Evolutionary conservation across 2,329 filamentous ascomycete species (phyloP).

Genomic region (Claviceps sp.): DNA sequence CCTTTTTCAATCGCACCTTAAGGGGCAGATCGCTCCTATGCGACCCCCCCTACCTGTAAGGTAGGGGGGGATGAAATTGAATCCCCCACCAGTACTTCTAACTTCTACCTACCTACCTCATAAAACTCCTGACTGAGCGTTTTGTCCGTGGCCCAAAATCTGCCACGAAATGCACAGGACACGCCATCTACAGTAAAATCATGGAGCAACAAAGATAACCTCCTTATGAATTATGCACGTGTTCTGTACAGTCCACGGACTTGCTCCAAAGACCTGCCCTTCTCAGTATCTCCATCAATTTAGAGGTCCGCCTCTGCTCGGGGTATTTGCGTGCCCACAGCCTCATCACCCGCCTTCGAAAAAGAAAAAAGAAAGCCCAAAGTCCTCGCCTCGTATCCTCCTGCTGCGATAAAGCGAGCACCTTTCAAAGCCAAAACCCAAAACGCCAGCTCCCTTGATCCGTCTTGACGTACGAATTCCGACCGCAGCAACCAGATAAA

Average conservation of each 20-base stretch:
- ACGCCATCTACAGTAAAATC: too few relatives aligned
- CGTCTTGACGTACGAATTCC: background rate
- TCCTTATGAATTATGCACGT: background rate
- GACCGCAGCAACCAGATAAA: background rate
- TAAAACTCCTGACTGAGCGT: background rate
- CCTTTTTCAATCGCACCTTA: too few relatives aligned
- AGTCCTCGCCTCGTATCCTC: too few relatives aligned
- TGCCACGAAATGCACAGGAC: too few relatives aligned
- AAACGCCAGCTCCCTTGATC: background rate
- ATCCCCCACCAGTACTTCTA: too few relatives aligned
- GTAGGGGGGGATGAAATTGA: too few relatives aligned
- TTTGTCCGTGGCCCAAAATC: too few relatives aligned
- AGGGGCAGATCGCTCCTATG: too few relatives aligned
- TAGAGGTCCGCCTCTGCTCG: background rate
- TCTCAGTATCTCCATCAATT: background rate
- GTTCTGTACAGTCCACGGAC: background rate
- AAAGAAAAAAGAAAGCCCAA: background rate
- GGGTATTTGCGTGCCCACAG: background rate
- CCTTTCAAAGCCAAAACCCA: background rate
- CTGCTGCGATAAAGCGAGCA: background rate
- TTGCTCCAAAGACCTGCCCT: too few relatives aligned
- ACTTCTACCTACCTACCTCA: too few relatives aligned
- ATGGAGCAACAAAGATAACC: background rate
- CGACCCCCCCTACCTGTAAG: too few relatives aligned
- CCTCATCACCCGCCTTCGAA: background rate